phyloP scores from a whole-genome alignment of 371 early-diverging fungal genomes.

The Rhizopus microsporus region DNA sequence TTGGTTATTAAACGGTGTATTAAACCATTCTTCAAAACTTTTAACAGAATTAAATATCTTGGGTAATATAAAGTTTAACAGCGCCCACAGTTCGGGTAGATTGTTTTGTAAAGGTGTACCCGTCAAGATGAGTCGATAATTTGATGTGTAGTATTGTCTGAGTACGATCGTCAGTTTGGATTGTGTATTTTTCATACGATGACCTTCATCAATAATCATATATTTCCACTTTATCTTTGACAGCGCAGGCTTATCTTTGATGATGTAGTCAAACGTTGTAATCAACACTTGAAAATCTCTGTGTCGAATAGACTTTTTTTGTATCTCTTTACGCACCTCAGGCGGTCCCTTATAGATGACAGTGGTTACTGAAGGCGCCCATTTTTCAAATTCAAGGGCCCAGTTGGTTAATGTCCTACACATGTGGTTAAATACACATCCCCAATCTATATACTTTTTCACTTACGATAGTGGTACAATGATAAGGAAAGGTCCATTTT shows the following conservation, averaged over 20 bases:
- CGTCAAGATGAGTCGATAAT: slow-evolving; percentile 96
- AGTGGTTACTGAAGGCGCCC: slow-evolving; percentile 91
- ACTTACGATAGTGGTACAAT: slow-evolving; percentile 92
- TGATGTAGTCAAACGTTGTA: slow-evolving; percentile 98
- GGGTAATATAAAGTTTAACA: slow-evolving; percentile 98
- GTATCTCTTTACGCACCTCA: slow-evolving; percentile 68
- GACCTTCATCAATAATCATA: slow-evolving; percentile 98
- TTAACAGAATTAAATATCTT: slow-evolving; percentile 94
- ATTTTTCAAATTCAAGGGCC: slow-evolving; percentile 96
- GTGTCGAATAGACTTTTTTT: slow-evolving; percentile 67
- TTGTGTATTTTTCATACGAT: slow-evolving; percentile 96
- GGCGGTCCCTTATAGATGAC: slow-evolving; percentile 93
- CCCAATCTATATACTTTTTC: not conserved
- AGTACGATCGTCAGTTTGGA: slow-evolving; percentile 86
- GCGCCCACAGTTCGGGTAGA: slow-evolving; percentile 98
- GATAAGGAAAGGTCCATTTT: slow-evolving; percentile 92
- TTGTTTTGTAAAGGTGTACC: slow-evolving; percentile 99
- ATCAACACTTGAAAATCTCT: slow-evolving; percentile 92
- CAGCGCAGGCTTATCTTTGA: slow-evolving; percentile 86
- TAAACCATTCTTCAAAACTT: slow-evolving; percentile 99
- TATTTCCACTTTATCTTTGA: slow-evolving; percentile 92
- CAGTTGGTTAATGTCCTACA: slow-evolving; percentile 91
- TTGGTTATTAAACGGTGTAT: slow-evolving; percentile 87
- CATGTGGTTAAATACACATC: not conserved
- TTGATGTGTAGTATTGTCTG: slow-evolving; percentile 79